These are phyloP conservation scores for Xerocomus nothofagi DNA, from an alignment of 1,284 basidiomycete genomes.

Conservation along the genomic window DNA sequence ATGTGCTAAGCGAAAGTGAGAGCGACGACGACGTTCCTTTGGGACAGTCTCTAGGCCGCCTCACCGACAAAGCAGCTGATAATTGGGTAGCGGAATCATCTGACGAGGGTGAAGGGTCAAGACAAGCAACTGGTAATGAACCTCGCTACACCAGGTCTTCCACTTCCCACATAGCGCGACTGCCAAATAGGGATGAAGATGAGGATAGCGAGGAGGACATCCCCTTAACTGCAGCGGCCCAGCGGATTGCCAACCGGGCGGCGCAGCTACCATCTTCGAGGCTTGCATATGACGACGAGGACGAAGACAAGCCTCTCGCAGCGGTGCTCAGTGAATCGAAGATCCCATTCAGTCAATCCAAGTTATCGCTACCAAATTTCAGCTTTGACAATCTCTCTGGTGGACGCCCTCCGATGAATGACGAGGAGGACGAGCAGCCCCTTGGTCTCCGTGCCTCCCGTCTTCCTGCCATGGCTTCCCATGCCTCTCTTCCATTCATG, in stretches of 20 bases:
- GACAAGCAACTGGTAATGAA: slow-evolving; percentile 56
- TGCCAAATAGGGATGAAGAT: slow-evolving; percentile 31
- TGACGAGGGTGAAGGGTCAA: slow-evolving; percentile 51
- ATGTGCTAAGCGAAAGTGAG: slow-evolving; percentile 49
- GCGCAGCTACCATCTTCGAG: slow-evolving; percentile 21
- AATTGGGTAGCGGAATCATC: slow-evolving; percentile 63
- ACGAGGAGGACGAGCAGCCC: slow-evolving; percentile 57
- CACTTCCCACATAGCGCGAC: slow-evolving; percentile 14
- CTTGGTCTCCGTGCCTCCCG: slow-evolving; percentile 50
- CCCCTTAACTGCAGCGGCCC: slow-evolving; percentile 62
- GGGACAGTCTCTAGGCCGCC: slow-evolving; percentile 26
- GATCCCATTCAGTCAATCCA: slow-evolving; percentile 48
- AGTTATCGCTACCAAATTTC: slow-evolving; percentile 46
- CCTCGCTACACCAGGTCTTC: slow-evolving; percentile 39
- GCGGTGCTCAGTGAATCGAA: slow-evolving; percentile 56
- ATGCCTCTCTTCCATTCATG: slow-evolving; percentile 23
- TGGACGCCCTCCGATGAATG: slow-evolving; percentile 32
- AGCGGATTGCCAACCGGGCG: slow-evolving; percentile 29
- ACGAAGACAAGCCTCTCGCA: slow-evolving; percentile 73
- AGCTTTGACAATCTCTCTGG: slow-evolving; percentile 42
- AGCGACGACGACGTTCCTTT: slow-evolving; percentile 44
- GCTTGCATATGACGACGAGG: slow-evolving; percentile 35
- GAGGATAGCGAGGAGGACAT: slow-evolving; percentile 72
- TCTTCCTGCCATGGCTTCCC: slow-evolving; percentile 27
- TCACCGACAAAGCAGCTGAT: slow-evolving; percentile 35